Evolutionary conservation across 192 early-diverging fungal genomes (phyloP).

Genomic region (Coemansia sp.): DNA sequence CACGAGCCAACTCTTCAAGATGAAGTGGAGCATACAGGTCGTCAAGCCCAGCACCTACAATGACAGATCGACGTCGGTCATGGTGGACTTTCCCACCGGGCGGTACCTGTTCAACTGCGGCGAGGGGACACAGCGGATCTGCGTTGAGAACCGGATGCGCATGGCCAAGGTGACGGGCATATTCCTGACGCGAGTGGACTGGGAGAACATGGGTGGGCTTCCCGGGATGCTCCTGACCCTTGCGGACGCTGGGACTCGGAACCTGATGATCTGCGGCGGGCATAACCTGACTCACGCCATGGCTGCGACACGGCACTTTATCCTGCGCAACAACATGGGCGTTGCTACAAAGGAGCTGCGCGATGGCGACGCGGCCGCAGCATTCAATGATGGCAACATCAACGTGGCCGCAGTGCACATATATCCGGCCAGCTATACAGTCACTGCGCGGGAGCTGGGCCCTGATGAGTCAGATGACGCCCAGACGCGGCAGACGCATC

Average conservation of each 20-base stretch:
- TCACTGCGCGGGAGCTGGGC: constrained; percentile 8
- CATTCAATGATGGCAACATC: constrained; percentile 63
- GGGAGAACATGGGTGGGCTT: constrained; percentile 83
- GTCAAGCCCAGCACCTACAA: constrained; percentile 54
- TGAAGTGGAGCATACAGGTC: constrained; percentile 59
- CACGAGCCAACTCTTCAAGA: constrained; percentile 17
- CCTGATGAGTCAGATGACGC: constrained; percentile 24
- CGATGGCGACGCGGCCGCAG: constrained; percentile 29
- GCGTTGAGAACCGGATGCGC: constrained; percentile 68
- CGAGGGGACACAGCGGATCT: constrained; percentile 84
- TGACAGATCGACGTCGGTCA: constrained; percentile 55
- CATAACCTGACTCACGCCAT: constrained; percentile 76
- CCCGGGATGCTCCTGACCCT: constrained; percentile 92
- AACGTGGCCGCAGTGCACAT: constrained; percentile 58
- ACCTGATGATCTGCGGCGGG: constrained; percentile 64
- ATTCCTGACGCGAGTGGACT: constrained; percentile 76
- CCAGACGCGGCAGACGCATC: constrained; percentile 5
- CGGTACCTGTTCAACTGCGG: constrained; percentile 91
- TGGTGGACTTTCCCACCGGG: constrained; percentile 68
- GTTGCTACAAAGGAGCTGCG: constrained; percentile 56
- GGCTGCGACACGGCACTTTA: constrained; percentile 71
- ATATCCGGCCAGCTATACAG: constrained; percentile 48
- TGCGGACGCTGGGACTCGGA: constrained; percentile 63
- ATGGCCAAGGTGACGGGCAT: constrained; percentile 68
- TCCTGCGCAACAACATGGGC: constrained; percentile 57